phyloP scores from a whole-genome alignment of 306 rosid genomes.

The Geum urbanum region DNA sequence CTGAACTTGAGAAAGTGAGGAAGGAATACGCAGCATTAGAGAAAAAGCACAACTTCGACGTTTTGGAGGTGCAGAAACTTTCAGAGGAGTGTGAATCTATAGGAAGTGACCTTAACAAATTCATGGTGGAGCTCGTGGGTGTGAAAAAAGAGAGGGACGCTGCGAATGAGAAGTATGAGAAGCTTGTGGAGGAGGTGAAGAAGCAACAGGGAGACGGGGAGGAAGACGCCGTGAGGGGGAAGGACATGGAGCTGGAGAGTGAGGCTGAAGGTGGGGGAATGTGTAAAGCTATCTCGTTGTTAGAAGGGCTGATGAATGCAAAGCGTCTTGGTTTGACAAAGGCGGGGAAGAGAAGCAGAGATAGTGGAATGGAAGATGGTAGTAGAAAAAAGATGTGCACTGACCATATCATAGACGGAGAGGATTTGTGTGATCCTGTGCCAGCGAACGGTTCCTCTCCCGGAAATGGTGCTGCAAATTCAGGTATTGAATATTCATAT shows the following conservation, averaged over 20 bases:
- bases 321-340: neutral
- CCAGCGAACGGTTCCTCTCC: neutral
- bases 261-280: neutral
- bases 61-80: neutral
- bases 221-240: neutral
- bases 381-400: neutral
- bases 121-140: neutral
- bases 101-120: neutral
- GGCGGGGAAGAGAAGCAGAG: neutral
- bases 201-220: neutral
- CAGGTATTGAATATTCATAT: conserved; percentile 5
- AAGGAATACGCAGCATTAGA: neutral
- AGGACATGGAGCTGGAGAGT: conserved; percentile 16
- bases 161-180: conserved; percentile 11
- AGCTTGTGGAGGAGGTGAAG: conserved; percentile 18
- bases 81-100: too few relatives aligned
- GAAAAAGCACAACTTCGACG: neutral
- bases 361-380: neutral
- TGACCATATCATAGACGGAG: neutral
- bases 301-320: neutral
- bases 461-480: neutral
- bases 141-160: neutral
- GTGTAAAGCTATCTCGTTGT: neutral
- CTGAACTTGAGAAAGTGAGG: neutral
- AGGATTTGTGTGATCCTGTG: neutral